A percentile compares a stretch with the other conserved stretches of the same genome.
Conservation (phyloP, 192 early-diverging fungal species). For the Dissophora globulifera region DNA sequence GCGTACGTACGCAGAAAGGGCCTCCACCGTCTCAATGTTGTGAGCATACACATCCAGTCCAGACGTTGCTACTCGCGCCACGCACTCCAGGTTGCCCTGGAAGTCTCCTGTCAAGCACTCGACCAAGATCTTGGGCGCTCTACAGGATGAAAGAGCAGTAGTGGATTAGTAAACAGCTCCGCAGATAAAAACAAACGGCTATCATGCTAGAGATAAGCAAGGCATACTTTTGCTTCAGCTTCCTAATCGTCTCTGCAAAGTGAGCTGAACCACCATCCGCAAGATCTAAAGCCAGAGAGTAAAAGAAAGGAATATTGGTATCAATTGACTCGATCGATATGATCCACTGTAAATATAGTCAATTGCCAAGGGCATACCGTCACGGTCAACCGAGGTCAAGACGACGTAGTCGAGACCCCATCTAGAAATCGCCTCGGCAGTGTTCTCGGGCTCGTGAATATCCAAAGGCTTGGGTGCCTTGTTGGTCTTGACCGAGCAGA, state of each 20-base stretch:
- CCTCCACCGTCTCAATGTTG: conserved; percentile 98
- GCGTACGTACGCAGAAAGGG: conserved; percentile 86
- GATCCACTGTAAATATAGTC: no score
- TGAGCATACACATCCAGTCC: conserved; percentile 98
- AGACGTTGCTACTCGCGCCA: conserved; percentile 85
- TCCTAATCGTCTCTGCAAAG: conserved; percentile 91
- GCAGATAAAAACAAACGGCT: no score
- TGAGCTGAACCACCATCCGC: conserved; percentile 91
- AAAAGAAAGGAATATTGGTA: no score
- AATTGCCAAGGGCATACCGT: no score
- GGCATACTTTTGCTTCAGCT: conserved; percentile 84
- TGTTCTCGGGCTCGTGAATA: conserved; percentile 90
- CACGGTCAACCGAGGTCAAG: conserved; percentile 96
- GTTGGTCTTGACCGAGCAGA: conserved; percentile 98
- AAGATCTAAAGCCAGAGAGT: conserved; percentile 67
- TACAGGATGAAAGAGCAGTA: conserved; percentile 27
- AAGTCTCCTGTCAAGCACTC: conserved; percentile 98
- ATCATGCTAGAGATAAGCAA: background rate
- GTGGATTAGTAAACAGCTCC: no score
- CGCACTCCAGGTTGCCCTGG: conserved; percentile 77
- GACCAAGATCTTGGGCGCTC: conserved; percentile 91
- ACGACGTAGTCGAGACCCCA: conserved; percentile 99
- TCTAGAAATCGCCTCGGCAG: conserved; percentile 88
- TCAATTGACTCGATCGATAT: no score
- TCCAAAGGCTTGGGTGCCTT: conserved; percentile 85